phyloP scores from a whole-genome alignment of 495 filamentous ascomycete genomes.

The Aspergillus homomorphus region DNA sequence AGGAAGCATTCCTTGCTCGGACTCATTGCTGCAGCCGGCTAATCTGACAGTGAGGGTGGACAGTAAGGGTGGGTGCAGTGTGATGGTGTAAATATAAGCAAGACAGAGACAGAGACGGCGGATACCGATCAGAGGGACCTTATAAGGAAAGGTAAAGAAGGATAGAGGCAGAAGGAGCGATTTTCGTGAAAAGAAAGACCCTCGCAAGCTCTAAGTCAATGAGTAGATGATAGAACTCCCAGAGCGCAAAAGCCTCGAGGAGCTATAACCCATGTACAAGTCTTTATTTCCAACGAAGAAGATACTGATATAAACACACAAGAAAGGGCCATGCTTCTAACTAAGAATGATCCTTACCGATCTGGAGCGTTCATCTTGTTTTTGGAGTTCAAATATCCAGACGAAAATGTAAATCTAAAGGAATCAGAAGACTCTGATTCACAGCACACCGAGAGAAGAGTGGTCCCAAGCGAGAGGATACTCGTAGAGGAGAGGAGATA shows the following conservation, averaged over 20 bases:
- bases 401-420: background rate
- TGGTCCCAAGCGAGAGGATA: background rate
- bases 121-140: background rate
- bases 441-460: background rate
- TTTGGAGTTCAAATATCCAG: background rate
- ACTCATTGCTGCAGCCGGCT: conserved; percentile 1
- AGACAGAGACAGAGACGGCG: background rate
- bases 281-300: background rate
- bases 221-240: background rate
- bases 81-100: background rate
- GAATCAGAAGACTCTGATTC: background rate
- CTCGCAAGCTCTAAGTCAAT: no score
- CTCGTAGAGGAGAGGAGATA: no score
- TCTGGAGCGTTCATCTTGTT: conserved; percentile 70
- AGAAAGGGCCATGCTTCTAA: conserved; percentile 1
- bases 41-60: background rate
- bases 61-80: background rate
- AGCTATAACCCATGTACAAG: background rate
- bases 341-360: conserved; percentile 40
- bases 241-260: background rate
- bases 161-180: background rate
- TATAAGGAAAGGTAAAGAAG: background rate
- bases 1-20: conserved; percentile 16
- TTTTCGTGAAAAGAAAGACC: background rate
- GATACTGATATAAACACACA: background rate